Base-by-base conservation (phyloP, 2,329 filamentous ascomycete genomes). In the Blastomyces parvus region DNA sequence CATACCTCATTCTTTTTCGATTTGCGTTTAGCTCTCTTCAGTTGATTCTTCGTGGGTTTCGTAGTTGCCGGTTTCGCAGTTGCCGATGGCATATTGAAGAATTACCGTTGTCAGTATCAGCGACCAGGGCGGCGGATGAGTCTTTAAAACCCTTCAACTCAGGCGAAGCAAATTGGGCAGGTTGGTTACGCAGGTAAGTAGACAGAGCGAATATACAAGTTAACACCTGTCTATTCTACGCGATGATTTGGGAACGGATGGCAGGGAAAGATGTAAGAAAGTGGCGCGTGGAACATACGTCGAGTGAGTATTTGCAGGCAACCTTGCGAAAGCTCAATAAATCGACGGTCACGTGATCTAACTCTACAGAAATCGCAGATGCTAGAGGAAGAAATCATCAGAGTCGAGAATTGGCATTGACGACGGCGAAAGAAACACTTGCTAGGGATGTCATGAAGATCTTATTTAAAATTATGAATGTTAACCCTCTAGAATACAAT, bases 11-110 rank as follows among this genome's bases (percentile, higher is more conserved):
- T 86, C 80, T 95, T 95, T 74, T 90, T 86, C 71, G 91, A 89
- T 86, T 96, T 97, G 84, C 94, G 96, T 82, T 93, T 92, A 59
- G 91, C 89, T 75, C 93, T 87, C 75, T 91, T 86, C 81, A 92
- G 88, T 78, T 96, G 91, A 78, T 97, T 97, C 82, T 97, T 97
- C 75, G 88, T 91, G 81, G 88, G 86, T 80, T 93, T 95, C 74
- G 74, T 74, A 57, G 68, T 70, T 38, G 68, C n/a, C n/a, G n/a
- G 86, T 80, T 93, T 95, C 74, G 74, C 73, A 57, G 68, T 70
- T 38, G 68, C 64, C 13, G 71, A 63, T 59, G 68, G 63, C 68
- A 70, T 70, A 30, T 22, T 63, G 64, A 22, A 46, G 19, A 30
- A 19, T 44, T 33, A 25, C 42, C 3, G 56, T 59, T 1, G n/a